phyloP scores from a whole-genome alignment of 1,284 basidiomycete species.

The Gymnopus androsaceus region DNA sequence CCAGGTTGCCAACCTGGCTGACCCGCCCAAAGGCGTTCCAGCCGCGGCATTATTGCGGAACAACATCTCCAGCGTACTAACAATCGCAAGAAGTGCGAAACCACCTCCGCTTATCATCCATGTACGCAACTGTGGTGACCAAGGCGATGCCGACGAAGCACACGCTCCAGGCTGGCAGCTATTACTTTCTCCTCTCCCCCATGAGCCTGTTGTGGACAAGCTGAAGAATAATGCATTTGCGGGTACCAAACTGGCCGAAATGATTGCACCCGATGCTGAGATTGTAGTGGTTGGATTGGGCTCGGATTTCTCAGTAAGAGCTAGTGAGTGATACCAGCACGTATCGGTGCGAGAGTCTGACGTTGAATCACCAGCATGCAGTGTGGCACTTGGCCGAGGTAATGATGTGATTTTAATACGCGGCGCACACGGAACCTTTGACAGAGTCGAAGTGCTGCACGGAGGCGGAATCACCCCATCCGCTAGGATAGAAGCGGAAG shows the following conservation, averaged over 20 bases:
- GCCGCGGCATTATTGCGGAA: conserved; percentile 40
- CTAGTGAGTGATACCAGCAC: conserved; percentile 40
- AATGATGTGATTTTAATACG: conserved; percentile 64
- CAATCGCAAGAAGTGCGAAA: conserved; percentile 46
- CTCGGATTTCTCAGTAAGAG: conserved; percentile 65
- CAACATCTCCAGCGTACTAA: conserved; percentile 54
- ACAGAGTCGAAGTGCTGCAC: conserved; percentile 60
- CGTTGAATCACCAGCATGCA: conserved; percentile 48
- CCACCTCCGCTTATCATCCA: conserved; percentile 63
- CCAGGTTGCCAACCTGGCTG: conserved; percentile 52
- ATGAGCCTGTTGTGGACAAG: conserved; percentile 63
- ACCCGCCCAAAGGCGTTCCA: conserved; percentile 54
- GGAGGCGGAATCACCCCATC: conserved; percentile 56
- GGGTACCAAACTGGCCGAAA: conserved; percentile 50
- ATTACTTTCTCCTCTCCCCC: conserved; percentile 46
- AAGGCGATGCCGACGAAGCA: conserved; percentile 59
- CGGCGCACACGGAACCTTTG: conserved; percentile 66
- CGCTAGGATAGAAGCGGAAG: conserved; percentile 51
- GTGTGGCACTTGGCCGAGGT: conserved; percentile 58
- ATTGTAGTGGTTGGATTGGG: conserved; percentile 67
- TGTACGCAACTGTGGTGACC: conserved; percentile 62
- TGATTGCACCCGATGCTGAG: conserved; percentile 54
- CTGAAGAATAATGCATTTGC: conserved; percentile 70
- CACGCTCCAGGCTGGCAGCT: conserved; percentile 58
- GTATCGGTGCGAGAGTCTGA: too few species aligned